Conservation (phyloP, 139 green algal genomes). For the Parachlorella kessleri region DNA sequence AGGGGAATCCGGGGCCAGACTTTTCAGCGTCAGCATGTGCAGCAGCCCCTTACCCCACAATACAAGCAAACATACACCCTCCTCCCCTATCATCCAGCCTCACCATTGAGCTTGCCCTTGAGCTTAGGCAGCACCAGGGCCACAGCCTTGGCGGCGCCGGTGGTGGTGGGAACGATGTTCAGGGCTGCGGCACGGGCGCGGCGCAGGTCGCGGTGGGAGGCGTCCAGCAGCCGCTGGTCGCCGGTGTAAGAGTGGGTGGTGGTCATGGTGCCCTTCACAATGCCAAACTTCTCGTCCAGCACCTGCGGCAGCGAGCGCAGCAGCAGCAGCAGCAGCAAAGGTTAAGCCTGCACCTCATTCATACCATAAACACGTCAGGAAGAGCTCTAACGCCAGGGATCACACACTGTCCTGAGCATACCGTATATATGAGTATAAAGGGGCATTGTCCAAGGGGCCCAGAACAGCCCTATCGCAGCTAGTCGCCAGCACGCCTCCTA, state of each 20-base stretch:
- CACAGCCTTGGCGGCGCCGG: slow-evolving; percentile 98
- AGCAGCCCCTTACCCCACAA: neutral
- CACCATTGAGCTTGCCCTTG: slow-evolving; percentile 94
- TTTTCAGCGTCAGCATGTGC: neutral
- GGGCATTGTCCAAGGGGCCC: no score
- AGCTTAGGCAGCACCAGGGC: slow-evolving; percentile 92
- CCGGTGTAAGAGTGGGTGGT: slow-evolving; percentile 99
- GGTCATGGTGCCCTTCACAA: slow-evolving; percentile 99
- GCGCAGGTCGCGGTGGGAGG: slow-evolving; percentile 91
- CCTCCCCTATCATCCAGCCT: neutral
- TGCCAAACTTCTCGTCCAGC: slow-evolving; percentile 98
- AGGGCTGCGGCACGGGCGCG: slow-evolving; percentile 95
- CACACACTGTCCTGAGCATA: no score
- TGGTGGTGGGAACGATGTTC: slow-evolving; percentile 99
- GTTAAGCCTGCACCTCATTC: no score
- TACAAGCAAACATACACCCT: neutral
- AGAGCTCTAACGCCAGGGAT: no score
- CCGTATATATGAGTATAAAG: no score
- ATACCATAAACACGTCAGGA: no score
- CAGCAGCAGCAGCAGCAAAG: no score
- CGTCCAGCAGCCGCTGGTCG: slow-evolving; percentile 98
- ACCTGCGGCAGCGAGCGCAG: slow-evolving; percentile 83
- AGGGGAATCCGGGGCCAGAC: no score
- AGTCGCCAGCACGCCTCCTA: no score
- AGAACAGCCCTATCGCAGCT: no score